phyloP scores from a whole-genome alignment of 441 rosid genomes.

The Erysimum cheiri region DNA sequence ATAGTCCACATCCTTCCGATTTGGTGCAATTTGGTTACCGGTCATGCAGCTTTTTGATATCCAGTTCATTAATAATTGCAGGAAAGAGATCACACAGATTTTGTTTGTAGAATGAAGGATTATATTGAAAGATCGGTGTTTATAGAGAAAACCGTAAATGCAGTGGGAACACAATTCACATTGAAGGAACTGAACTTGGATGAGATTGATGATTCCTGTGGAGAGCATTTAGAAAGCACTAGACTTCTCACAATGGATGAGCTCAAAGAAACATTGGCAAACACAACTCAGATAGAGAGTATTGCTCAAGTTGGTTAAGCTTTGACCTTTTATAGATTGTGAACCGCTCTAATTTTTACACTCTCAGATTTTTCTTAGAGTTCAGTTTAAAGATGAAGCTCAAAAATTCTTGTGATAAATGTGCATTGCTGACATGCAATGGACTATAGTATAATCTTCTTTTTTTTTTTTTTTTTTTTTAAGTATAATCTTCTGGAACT shows the following conservation, averaged over 20 bases:
- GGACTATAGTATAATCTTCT: background rate
- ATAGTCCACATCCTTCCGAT: too few relatives aligned
- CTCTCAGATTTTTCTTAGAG: conserved; percentile 2
- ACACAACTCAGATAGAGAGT: conserved; percentile 8
- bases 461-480: too few relatives aligned
- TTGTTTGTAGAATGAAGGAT: conserved; percentile 68
- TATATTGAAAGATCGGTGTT: conserved; percentile 63
- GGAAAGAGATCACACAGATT: conserved; percentile 74
- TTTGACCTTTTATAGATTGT: background rate
- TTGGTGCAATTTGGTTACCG: too few relatives aligned
- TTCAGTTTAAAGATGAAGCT: background rate
- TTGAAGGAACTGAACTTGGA: conserved; percentile 48
- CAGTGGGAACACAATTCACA: conserved; percentile 56
- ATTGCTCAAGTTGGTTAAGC: conserved; percentile 26
- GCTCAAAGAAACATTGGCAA: conserved; percentile 48
- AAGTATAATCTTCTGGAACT: too few relatives aligned
- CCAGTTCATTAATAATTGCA: too few relatives aligned
- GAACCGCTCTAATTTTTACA: background rate
- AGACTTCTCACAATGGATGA: conserved; percentile 58
- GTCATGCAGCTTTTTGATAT: too few relatives aligned
- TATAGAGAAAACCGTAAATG: conserved; percentile 58
- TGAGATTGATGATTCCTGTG: conserved; percentile 31
- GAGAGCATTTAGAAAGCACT: conserved; percentile 49
- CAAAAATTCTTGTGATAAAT: background rate
- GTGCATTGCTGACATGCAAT: background rate